Evolutionary conservation across 768 basidiomycete genomes (phyloP).

Genomic region (Trametes coccinea): DNA sequence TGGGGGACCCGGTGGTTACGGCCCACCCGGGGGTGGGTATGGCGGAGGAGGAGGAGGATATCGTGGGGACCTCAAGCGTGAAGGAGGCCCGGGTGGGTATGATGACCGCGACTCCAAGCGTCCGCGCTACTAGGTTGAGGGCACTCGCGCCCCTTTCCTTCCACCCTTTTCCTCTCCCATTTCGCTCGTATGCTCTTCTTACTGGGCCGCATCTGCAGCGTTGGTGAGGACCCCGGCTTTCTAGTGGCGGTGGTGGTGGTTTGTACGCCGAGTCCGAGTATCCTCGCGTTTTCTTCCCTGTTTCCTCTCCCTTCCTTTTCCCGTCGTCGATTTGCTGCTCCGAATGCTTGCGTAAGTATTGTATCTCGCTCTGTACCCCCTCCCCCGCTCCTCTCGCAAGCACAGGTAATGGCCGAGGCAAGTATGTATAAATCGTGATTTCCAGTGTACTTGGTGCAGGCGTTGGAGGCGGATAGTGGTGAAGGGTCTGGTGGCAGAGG

Average conservation of each 20-base stretch:
- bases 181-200: too few species aligned
- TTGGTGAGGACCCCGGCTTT: too few species aligned
- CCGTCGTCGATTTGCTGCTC: neutral
- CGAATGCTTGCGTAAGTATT: conserved; percentile 22
- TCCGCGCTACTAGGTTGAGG: conserved; percentile 59
- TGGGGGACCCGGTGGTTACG: conserved; percentile 25
- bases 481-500: too few species aligned
- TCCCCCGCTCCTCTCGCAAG: conserved; percentile 8
- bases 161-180: too few species aligned
- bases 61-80: conserved; percentile 75
- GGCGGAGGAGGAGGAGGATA: conserved; percentile 56
- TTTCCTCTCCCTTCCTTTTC: neutral
- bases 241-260: too few species aligned
- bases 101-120: conserved; percentile 84
- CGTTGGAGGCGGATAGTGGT: neutral
- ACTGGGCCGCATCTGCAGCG: too few species aligned
- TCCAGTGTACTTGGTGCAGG: neutral
- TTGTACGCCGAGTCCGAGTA: too few species aligned
- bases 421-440: conserved; percentile 22
- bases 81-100: conserved; percentile 66
- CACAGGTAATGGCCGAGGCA: conserved; percentile 24
- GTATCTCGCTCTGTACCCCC: conserved; percentile 17
- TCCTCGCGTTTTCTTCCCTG: neutral
- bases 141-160: too few species aligned
- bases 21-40: too few species aligned